These are phyloP conservation scores for Myxozyma mucilagina DNA, from an alignment of 805 yeast species.

Conservation along the genomic window DNA sequence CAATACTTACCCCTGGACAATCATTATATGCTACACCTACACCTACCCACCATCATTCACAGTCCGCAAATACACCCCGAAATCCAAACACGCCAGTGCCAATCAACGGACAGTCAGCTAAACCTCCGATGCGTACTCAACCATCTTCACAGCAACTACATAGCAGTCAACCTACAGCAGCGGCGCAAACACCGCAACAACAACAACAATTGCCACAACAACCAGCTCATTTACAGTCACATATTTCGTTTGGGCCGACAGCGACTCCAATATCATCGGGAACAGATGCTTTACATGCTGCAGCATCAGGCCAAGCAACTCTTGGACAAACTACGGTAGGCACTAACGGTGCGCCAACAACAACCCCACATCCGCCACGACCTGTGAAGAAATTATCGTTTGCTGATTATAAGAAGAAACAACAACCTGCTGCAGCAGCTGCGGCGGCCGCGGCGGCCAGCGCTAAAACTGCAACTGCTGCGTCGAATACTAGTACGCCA, in stretches of 20 bases:
- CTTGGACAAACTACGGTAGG: neutral
- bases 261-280: neutral
- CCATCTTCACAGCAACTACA: neutral
- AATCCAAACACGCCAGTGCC: neutral
- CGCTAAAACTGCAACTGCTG: conserved; percentile 1
- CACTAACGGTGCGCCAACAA: neutral
- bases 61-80: neutral
- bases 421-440: conserved; percentile 15
- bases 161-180: neutral
- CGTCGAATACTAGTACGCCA: too few relatives aligned
- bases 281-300: neutral
- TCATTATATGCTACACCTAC: neutral
- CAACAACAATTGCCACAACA: too few relatives aligned
- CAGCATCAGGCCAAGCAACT: neutral
- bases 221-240: conserved; percentile 2
- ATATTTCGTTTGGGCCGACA: neutral
- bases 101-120: neutral
- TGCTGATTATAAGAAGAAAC: conserved; percentile 35
- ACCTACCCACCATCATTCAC: neutral
- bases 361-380: conserved; percentile 22
- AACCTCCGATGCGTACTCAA: conserved; percentile 8
- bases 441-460: neutral
- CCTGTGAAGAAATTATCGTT: conserved; percentile 35
- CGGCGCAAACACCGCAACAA: conserved; percentile 1
- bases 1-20: neutral